Evolutionary conservation across 2,329 filamentous ascomycete species (phyloP).

Genomic region (Claviceps spartinae): DNA sequence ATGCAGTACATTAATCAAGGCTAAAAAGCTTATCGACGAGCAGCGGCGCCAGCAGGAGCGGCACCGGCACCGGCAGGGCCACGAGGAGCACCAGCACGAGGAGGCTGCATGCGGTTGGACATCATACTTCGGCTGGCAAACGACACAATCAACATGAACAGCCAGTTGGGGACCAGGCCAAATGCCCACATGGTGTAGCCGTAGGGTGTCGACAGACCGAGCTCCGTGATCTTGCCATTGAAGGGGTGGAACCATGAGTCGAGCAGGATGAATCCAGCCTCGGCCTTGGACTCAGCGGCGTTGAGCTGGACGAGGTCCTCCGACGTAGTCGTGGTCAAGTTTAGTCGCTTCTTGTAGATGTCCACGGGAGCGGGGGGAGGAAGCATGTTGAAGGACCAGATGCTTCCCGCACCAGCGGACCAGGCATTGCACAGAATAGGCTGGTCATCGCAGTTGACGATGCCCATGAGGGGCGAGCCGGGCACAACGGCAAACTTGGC

Average conservation of each 20-base stretch:
- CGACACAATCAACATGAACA: slow-evolving; percentile 63
- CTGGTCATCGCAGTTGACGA: slow-evolving; percentile 62
- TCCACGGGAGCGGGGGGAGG: slow-evolving; percentile 50
- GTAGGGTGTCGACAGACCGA: slow-evolving; percentile 47
- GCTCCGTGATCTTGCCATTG: slow-evolving; percentile 51
- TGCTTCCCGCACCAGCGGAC: slow-evolving; percentile 48
- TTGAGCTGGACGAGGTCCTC: slow-evolving; percentile 49
- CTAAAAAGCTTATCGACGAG: slow-evolving; percentile 3
- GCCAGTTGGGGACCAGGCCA: slow-evolving; percentile 56
- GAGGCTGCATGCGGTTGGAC: slow-evolving; percentile 26
- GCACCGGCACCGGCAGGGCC: slow-evolving; percentile 6
- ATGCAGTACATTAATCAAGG: background rate
- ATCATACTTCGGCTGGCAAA: slow-evolving; percentile 63
- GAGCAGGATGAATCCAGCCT: slow-evolving; percentile 34
- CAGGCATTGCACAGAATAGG: slow-evolving; percentile 63
- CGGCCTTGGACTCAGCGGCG: slow-evolving; percentile 35
- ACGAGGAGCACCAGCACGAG: slow-evolving; percentile 5
- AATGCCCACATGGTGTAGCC: slow-evolving; percentile 57
- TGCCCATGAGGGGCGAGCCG: slow-evolving; percentile 51
- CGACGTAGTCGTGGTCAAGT: slow-evolving; percentile 53
- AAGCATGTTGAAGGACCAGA: slow-evolving; percentile 57
- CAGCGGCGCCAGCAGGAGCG: slow-evolving; percentile 4
- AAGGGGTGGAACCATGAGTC: slow-evolving; percentile 67
- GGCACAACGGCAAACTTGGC: slow-evolving; percentile 48
- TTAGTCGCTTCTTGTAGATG: slow-evolving; percentile 52